Conservation (phyloP, 2,329 filamentous ascomycete species). For the Rosellinia necatrix region DNA sequence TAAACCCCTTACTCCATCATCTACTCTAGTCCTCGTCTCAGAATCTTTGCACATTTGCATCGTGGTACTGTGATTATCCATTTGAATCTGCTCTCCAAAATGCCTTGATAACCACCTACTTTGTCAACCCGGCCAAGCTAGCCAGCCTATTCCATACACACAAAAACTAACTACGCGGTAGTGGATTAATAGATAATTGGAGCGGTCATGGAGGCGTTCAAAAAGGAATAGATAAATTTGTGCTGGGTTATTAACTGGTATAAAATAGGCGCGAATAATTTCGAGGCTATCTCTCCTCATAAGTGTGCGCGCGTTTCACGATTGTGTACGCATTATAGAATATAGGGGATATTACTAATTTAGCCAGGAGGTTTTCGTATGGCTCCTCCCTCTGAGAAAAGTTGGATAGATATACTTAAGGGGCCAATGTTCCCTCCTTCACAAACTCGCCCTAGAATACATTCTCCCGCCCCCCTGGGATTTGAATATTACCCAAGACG, state of each 20-base stretch:
- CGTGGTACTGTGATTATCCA: background rate
- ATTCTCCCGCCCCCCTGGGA: background rate
- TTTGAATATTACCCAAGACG: too few relatives aligned
- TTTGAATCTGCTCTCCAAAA: background rate
- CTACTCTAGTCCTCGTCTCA: background rate
- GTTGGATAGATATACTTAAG: background rate
- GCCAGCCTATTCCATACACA: background rate
- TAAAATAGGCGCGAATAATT: background rate
- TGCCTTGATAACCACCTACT: background rate
- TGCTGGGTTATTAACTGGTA: background rate
- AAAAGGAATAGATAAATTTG: background rate
- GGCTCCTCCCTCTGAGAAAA: background rate
- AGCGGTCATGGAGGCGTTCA: background rate
- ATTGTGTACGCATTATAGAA: background rate
- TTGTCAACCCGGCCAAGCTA: too few relatives aligned
- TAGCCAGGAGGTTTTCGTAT: background rate
- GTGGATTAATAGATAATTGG: constrained; percentile 3
- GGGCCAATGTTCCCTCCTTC: background rate
- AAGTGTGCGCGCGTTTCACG: too few relatives aligned
- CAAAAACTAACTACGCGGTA: background rate
- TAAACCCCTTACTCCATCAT: background rate
- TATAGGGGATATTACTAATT: background rate
- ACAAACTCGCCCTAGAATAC: too few relatives aligned
- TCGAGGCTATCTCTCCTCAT: background rate
- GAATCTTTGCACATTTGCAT: background rate